A percentile compares a stretch with the other conserved stretches of the same genome.
These are phyloP conservation scores for Vigna nakashimae DNA, from an alignment of 306 rosid species.

Conservation along the genomic window DNA sequence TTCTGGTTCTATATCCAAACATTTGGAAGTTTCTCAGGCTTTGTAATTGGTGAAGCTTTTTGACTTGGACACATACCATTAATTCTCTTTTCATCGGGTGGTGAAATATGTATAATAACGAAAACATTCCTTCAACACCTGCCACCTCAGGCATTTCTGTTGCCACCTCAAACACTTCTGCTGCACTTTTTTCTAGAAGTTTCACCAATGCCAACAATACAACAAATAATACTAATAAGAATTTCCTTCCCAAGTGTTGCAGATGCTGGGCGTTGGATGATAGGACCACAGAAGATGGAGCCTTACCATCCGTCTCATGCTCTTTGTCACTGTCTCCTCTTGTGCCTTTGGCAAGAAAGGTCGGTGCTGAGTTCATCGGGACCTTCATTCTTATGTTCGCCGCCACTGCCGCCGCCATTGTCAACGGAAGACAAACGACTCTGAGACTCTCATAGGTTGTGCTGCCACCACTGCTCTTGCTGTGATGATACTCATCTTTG, in stretches of 20 bases:
- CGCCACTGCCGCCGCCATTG: slow-evolving; percentile 76
- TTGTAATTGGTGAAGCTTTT: too few species aligned
- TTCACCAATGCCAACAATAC: slow-evolving; percentile 31
- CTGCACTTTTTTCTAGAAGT: slow-evolving; percentile 75
- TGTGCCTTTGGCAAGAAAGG: slow-evolving; percentile 76
- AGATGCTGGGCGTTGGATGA: slow-evolving; percentile 63
- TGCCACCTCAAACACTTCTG: slow-evolving; percentile 82
- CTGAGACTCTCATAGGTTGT: slow-evolving; percentile 72
- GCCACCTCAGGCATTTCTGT: background rate
- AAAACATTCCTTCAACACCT: slow-evolving; percentile 62
- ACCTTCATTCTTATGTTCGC: slow-evolving; percentile 76
- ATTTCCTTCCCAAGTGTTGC: slow-evolving; percentile 62
- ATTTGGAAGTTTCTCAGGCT: too few species aligned
- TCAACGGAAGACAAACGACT: slow-evolving; percentile 73
- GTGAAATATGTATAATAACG: slow-evolving; percentile 42
- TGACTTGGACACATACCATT: too few species aligned
- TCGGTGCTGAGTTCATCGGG: slow-evolving; percentile 93
- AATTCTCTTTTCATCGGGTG: too few species aligned
- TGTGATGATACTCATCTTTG: slow-evolving; percentile 75
- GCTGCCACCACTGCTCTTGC: slow-evolving; percentile 83
- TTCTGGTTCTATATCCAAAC: too few species aligned
- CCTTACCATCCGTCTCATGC: slow-evolving; percentile 62
- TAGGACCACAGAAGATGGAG: slow-evolving; percentile 74
- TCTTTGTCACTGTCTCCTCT: slow-evolving; percentile 61
- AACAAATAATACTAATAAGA: slow-evolving; percentile 30